Percentiles rank a stretch among this genome's conserved stretches.
Conservation (phyloP, 345 rosid genomes). For the rapeseed (Brassica napus) region Da-Ae NC_063448.1:17058001-17058500, state of each 20-base stretch:
- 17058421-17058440: conserved; percentile 89
- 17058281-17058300: conserved; percentile 51
- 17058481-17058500: conserved; percentile 46
- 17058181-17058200: conserved; percentile 81
- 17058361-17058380: conserved; percentile 71
- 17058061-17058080: conserved; percentile 31
- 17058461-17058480: conserved; percentile 33
- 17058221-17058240: conserved; percentile 56
- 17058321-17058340: conserved; percentile 67
- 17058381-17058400: conserved; percentile 69
- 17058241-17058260: conserved; percentile 80
- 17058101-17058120: conserved; percentile 64
- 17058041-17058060: conserved; percentile 10
- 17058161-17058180: conserved; percentile 84
- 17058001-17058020: conserved; percentile 53
- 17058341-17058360: conserved; percentile 76
- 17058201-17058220: conserved; percentile 42
- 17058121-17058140: conserved; percentile 81
- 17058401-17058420: conserved; percentile 62
- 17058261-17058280: conserved; percentile 78
- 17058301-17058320: conserved; percentile 74
- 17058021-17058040: conserved; percentile 38
- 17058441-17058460: conserved; percentile 49
- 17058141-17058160: conserved; percentile 75
- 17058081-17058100: conserved; percentile 69